phyloP scores from a whole-genome alignment of 1,284 basidiomycete species.

The Microbotryum scabiosae region DNA sequence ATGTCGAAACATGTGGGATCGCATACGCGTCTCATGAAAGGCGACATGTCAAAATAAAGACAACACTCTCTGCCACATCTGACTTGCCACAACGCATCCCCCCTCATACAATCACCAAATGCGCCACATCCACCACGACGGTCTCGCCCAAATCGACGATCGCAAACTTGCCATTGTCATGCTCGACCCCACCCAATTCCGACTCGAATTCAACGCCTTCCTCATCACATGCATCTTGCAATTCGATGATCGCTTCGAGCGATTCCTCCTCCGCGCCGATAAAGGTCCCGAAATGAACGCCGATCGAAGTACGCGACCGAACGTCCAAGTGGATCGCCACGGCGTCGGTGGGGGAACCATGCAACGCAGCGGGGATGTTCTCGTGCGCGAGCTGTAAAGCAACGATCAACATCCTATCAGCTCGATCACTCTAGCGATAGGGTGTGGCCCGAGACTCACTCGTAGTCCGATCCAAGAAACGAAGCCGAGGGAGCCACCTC shows the following conservation, averaged over 20 bases:
- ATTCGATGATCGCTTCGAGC: conserved; percentile 30
- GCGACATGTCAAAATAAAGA: too few species aligned
- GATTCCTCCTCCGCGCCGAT: conserved; percentile 33
- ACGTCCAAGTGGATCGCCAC: conserved; percentile 35
- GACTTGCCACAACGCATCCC: too few species aligned
- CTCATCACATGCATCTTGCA: conserved; percentile 28
- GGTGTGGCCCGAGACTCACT: conserved; percentile 11
- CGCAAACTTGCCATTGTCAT: too few species aligned
- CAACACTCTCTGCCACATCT: too few species aligned
- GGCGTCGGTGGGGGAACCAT: conserved; percentile 35
- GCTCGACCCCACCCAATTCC: too few species aligned
- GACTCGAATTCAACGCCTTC: conserved; percentile 9
- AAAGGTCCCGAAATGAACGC: conserved; percentile 35
- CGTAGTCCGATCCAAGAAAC: conserved; percentile 32
- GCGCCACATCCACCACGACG: too few species aligned
- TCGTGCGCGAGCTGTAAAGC: conserved; percentile 31
- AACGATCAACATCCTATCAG: background rate
- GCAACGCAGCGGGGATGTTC: conserved; percentile 27
- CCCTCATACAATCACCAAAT: too few species aligned
- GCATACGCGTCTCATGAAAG: too few species aligned
- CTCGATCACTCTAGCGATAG: background rate
- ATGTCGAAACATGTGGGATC: too few species aligned
- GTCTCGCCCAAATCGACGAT: too few species aligned
- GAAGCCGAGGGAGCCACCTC: conserved; percentile 34
- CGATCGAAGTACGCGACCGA: conserved; percentile 30